Percentiles rank a stretch among this genome's conserved stretches.
phyloP scores from a whole-genome alignment of 768 basidiomycete genomes.

The Podaxis sp. region DNA sequence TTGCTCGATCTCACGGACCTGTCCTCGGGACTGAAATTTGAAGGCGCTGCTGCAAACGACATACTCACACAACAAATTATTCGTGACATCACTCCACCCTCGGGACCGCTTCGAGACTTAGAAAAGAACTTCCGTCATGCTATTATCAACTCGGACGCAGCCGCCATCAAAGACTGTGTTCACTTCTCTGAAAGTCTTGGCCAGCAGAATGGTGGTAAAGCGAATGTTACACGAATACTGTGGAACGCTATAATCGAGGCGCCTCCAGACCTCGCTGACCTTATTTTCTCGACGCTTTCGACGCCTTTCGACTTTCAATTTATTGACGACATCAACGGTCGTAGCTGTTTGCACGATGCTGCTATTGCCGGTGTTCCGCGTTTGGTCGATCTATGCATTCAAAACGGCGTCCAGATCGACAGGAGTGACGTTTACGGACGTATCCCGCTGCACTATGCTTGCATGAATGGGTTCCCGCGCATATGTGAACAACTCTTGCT shows the following conservation, averaged over 20 bases:
- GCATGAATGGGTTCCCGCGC: slow-evolving; percentile 83
- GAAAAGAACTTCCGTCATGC: slow-evolving; percentile 86
- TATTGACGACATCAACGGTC: slow-evolving; percentile 95
- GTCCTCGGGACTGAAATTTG: slow-evolving; percentile 73
- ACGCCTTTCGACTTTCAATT: slow-evolving; percentile 86
- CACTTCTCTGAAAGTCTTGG: slow-evolving; percentile 67
- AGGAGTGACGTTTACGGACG: slow-evolving; percentile 90
- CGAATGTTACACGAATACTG: slow-evolving; percentile 84
- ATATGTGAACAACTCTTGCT: slow-evolving; percentile 79
- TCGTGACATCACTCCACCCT: slow-evolving; percentile 56
- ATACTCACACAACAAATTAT: slow-evolving; percentile 72
- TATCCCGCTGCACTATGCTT: slow-evolving; percentile 92
- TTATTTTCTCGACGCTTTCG: slow-evolving; percentile 67
- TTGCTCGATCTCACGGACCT: slow-evolving; percentile 78
- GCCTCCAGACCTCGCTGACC: slow-evolving; percentile 65
- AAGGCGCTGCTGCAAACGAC: slow-evolving; percentile 75
- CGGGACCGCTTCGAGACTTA: slow-evolving; percentile 83
- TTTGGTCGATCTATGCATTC: slow-evolving; percentile 80
- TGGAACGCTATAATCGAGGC: slow-evolving; percentile 93
- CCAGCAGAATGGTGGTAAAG: slow-evolving; percentile 58
- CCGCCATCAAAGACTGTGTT: slow-evolving; percentile 67
- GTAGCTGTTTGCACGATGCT: slow-evolving; percentile 92
- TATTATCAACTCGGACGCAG: slow-evolving; percentile 57
- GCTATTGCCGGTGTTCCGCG: slow-evolving; percentile 80
- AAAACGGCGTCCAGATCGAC: slow-evolving; percentile 65